Conservation (phyloP, 192 early-diverging fungal species). For the Glomus cerebriforme region DNA sequence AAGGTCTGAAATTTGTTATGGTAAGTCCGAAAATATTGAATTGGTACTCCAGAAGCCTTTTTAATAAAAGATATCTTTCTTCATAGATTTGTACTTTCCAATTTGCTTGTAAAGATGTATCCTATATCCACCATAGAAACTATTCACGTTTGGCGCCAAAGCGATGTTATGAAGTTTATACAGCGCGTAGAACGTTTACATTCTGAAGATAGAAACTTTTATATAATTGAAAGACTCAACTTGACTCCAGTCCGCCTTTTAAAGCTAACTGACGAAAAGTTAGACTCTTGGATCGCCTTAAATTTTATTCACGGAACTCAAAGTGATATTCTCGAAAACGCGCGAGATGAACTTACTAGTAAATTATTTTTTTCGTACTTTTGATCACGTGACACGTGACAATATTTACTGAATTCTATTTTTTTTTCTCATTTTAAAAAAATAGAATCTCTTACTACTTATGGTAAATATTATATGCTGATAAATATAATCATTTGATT, state of each 20-base stretch:
- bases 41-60: too few species aligned
- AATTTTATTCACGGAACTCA: neutral
- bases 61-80: too few species aligned
- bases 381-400: neutral
- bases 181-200: slow-evolving; percentile 6
- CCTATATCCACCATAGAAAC: neutral
- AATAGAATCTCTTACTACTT: neutral
- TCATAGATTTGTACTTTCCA: too few species aligned
- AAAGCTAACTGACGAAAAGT: neutral
- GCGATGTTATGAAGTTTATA: slow-evolving; percentile 2
- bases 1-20: too few species aligned
- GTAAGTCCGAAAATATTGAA: too few species aligned
- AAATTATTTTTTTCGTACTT: neutral
- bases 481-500: neutral
- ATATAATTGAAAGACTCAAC: neutral
- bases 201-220: neutral
- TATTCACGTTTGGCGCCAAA: neutral
- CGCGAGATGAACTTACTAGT: neutral
- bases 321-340: neutral
- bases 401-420: neutral
- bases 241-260: neutral
- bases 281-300: neutral
- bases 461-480: neutral
- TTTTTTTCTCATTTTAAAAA: too few species aligned
- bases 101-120: neutral